These are phyloP conservation scores for Eragrostis nindensis DNA, from an alignment of 176 grass and related monocot species.

Conservation along the genomic window DNA sequence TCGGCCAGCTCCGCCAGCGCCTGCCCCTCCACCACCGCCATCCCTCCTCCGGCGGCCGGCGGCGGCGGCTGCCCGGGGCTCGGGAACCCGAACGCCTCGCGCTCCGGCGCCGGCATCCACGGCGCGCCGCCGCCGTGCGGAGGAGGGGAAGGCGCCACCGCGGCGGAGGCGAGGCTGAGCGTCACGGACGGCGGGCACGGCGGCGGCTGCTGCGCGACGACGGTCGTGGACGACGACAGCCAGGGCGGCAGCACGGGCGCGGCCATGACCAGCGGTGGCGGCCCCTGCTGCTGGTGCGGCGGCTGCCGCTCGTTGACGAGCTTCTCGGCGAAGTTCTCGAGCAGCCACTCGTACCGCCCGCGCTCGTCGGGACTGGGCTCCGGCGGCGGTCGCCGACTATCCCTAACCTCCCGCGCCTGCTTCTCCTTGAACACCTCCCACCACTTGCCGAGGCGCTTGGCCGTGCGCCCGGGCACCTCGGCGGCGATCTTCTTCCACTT, in stretches of 20 bases:
- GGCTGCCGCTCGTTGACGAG: constrained; percentile 67
- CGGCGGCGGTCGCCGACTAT: constrained; percentile 43
- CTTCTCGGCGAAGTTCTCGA: constrained; percentile 99
- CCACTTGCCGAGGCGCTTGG: constrained; percentile 96
- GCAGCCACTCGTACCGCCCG: constrained; percentile 75
- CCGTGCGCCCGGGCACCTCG: constrained; percentile 85
- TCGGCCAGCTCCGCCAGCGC: constrained; percentile 70
- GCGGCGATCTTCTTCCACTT: constrained; percentile 99
- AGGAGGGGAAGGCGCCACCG: background rate
- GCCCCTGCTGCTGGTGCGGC: background rate
- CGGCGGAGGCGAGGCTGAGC: constrained; percentile 53
- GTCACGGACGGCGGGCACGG: constrained; percentile 53
- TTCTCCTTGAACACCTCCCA: constrained; percentile 99
- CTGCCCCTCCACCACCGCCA: constrained; percentile 31
- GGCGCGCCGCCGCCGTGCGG: constrained; percentile 9
- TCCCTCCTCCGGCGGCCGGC: background rate
- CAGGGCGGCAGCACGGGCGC: constrained; percentile 77
- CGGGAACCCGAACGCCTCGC: constrained; percentile 42
- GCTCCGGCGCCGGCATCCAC: background rate
- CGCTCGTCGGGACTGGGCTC: constrained; percentile 64
- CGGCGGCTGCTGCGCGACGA: background rate
- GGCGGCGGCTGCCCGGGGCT: background rate
- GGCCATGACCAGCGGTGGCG: constrained; percentile 64
- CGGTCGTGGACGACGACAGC: constrained; percentile 50
- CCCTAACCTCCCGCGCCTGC: constrained; percentile 77